Base-by-base conservation (phyloP, 768 basidiomycete species). In the Lactarius tabidus region DNA sequence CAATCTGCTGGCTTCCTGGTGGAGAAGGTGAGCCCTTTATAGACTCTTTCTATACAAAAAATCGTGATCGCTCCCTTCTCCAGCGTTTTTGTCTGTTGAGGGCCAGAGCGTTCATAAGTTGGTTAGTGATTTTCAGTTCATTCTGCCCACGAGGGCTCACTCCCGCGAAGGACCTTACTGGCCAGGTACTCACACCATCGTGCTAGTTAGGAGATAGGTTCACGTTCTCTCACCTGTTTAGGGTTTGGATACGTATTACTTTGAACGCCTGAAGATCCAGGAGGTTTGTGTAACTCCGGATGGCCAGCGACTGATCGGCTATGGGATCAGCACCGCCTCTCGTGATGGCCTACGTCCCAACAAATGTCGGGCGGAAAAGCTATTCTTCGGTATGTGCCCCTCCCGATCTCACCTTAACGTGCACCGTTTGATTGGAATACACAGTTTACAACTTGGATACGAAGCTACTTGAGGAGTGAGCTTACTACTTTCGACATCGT, bases 241-340 rank as follows among this genome's bases (percentile, higher is more conserved):
- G 64, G 77, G 86, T 23, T 72, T 87, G 31, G 85, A 82, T 56
- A 77, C 76, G 53, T 87, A 88, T 70, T 72, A 82, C 61, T 84
- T 91, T 62, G 81, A 83, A 26, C 77, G 79, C 28, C 81, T 91
- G 77, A 82, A 83, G 60, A 76, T 90, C 7, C 87, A 87, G 69
- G 88, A 89, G 70, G 85, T 90, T 29, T 86, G 86, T 7, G 80
- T 90, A 5, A 89, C 88, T 0, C 84, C 85, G 1, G 88, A 90
- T 71, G 79, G 81, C 23, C 73, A 77, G 48, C 82, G 88, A 10
- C 77, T 90, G 53, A 75, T 91, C 29, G 86, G 84, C 38, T 87
- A 90, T 33, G 89, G 86, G 0, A 87, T 85, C 7, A 74, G 90
- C 52, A 74, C 85, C 20, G 76, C 80, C 60, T 89, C 89, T 8